Evolutionary conservation across 768 basidiomycete genomes (phyloP).

Genomic region (Trametes coccinea): DNA sequence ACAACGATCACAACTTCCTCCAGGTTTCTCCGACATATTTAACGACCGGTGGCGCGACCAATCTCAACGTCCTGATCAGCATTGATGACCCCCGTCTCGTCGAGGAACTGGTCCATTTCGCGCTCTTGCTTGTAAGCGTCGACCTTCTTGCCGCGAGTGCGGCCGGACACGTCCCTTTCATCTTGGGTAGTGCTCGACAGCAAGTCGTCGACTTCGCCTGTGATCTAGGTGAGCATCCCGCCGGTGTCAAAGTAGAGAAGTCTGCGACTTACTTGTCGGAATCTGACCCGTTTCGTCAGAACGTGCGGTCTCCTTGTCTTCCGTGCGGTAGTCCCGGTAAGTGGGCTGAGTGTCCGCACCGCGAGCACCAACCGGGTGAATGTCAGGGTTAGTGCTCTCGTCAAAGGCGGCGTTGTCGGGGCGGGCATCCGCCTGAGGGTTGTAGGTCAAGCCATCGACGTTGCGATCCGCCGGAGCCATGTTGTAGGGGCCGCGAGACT

Average conservation of each 20-base stretch:
- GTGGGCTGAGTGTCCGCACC: slow-evolving; percentile 29
- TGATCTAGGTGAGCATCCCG: no score
- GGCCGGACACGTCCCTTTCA: slow-evolving; percentile 21
- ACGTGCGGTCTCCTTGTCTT: slow-evolving; percentile 25
- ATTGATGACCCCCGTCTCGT: slow-evolving; percentile 16
- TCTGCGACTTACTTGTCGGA: slow-evolving; percentile 19
- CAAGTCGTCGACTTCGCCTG: slow-evolving; percentile 30
- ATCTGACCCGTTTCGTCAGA: slow-evolving; percentile 26
- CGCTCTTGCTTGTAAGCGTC: slow-evolving; percentile 31
- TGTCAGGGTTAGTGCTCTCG: slow-evolving; percentile 14
- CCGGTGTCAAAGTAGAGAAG: no score
- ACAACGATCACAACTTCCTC: no score
- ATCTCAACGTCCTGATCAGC: slow-evolving; percentile 27
- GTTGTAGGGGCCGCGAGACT: slow-evolving; percentile 23
- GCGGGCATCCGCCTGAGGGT: slow-evolving; percentile 24
- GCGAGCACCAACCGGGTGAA: slow-evolving; percentile 26
- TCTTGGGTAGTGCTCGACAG: slow-evolving; percentile 16
- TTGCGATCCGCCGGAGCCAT: slow-evolving; percentile 17
- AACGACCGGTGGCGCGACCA: slow-evolving; percentile 19
- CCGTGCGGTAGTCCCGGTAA: slow-evolving; percentile 17
- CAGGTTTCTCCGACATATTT: neutral
- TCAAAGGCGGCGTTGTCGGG: slow-evolving; percentile 27
- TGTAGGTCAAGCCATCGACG: slow-evolving; percentile 27
- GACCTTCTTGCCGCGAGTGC: slow-evolving; percentile 28
- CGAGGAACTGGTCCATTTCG: slow-evolving; percentile 24